These are phyloP conservation scores for Cyberlindnera bimundalis DNA, from an alignment of 805 yeast genomes.

Conservation along the genomic window DNA sequence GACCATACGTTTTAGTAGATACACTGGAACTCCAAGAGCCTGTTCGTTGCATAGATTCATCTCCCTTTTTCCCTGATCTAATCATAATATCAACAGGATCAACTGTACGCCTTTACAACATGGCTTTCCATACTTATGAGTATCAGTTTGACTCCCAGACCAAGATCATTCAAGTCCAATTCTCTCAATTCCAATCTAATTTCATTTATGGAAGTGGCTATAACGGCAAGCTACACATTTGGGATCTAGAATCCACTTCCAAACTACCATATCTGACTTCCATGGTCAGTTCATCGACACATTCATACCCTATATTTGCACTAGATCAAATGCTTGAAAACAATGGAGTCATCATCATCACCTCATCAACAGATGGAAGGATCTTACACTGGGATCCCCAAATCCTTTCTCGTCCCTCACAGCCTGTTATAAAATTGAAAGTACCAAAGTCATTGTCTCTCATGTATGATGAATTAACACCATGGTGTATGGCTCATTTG, in stretches of 20 bases:
- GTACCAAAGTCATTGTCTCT: slow-evolving; percentile 22
- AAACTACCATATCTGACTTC: slow-evolving; percentile 19
- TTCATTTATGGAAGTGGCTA: slow-evolving; percentile 46
- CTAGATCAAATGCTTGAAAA: slow-evolving; percentile 22
- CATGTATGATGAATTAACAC: slow-evolving; percentile 31
- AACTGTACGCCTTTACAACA: slow-evolving; percentile 22
- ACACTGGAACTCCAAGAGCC: slow-evolving; percentile 11
- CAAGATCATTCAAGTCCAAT: slow-evolving; percentile 36
- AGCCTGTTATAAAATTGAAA: slow-evolving; percentile 21
- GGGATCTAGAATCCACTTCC: slow-evolving; percentile 35
- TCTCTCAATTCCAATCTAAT: slow-evolving; percentile 37
- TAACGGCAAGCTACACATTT: slow-evolving; percentile 49
- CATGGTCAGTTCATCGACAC: slow-evolving; percentile 15
- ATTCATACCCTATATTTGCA: slow-evolving; percentile 26
- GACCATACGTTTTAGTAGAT: slow-evolving; percentile 6
- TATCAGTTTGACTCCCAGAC: slow-evolving; percentile 40
- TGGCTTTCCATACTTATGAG: slow-evolving; percentile 29
- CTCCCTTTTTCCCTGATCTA: slow-evolving; percentile 21
- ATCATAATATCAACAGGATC: slow-evolving; percentile 19
- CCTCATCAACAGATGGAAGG: slow-evolving; percentile 32
- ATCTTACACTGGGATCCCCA: slow-evolving; percentile 30
- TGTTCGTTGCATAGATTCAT: slow-evolving; percentile 19
- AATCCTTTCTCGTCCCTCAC: slow-evolving; percentile 25
- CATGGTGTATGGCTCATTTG: slow-evolving; percentile 22
- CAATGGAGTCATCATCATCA: slow-evolving; percentile 22